These are phyloP conservation scores for Colletotrichum caudatum DNA, from an alignment of 2,329 filamentous ascomycete genomes.

Conservation along the genomic window DNA sequence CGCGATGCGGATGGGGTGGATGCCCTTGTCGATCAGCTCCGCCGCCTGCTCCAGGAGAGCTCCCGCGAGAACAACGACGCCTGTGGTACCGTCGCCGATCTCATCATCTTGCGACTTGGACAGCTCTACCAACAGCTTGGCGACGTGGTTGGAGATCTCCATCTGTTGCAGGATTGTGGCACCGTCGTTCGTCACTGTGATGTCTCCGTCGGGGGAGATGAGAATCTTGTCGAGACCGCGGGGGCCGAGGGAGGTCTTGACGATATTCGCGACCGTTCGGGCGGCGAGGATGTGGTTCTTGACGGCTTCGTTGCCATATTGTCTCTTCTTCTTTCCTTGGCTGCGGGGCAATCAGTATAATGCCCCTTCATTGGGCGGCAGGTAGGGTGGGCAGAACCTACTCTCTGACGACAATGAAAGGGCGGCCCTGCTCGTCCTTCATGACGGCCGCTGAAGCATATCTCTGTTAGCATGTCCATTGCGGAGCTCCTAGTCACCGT, in stretches of 20 bases:
- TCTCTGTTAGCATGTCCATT: conserved; percentile 39
- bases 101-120: conserved; percentile 99
- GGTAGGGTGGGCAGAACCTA: conserved; percentile 61
- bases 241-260: conserved; percentile 96
- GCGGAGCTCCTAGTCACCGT: conserved; percentile 39
- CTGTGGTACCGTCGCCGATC: conserved; percentile 97
- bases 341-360: conserved; percentile 59
- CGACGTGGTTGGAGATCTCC: conserved; percentile 99
- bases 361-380: conserved; percentile 18
- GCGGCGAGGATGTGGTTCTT: conserved; percentile 98
- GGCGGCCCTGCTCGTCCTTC: conserved; percentile 97
- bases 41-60: conserved; percentile 96
- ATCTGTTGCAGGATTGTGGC: conserved; percentile 98
- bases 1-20: conserved; percentile 97
- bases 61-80: conserved; percentile 95
- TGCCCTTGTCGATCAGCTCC: conserved; percentile 99
- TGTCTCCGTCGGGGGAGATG: conserved; percentile 98
- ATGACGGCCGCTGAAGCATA: conserved; percentile 73
- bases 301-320: conserved; percentile 95
- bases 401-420: conserved; percentile 99
- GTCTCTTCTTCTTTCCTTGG: conserved; percentile 97
- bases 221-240: conserved; percentile 98
- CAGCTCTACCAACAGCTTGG: conserved; percentile 94
- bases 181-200: conserved; percentile 98
- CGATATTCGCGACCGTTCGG: conserved; percentile 94